Evolutionary conservation across 2,329 filamentous ascomycete genomes (phyloP), one percentile per base, ranked within the genome.

Genomic region (Pyrenochaeta sp.): DNA sequence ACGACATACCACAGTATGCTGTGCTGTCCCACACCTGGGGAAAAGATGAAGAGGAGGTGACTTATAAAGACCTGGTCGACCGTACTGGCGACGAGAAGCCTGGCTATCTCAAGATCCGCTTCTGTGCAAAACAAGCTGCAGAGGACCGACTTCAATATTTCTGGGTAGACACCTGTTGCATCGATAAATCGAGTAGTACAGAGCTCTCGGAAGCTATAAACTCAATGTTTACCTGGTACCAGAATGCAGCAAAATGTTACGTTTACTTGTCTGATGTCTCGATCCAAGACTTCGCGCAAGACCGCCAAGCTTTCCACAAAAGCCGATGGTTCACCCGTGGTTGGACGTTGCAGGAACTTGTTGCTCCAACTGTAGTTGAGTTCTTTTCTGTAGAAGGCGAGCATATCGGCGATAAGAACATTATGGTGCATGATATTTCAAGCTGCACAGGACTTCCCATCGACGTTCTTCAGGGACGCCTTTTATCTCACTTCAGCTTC

Each of bases 91-190:
- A 35, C 9, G 3, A 51, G 5, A 55, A 60, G 37, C 6, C 27
- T 2, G 56, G 54, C 2, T 56, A 54, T 18, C 5, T 33, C 0
- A 58, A 63, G 32, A 49, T 67, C 18, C 36, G 10, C 4, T 60
- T 56, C 4, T 71, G 61, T 10, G 53, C 50, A 2, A 21, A 10
- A 2, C 57, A 63, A 45, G 52, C 49, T 36, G 53, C 49, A 10
- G 44, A 32, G 9, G 53, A 64, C 36, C 42, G 51, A 1, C 15
- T 63, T 12, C 27, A 32, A 12, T 58, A 58, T 5, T 51, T 60
- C 7, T 65, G 55, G 60, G 49, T 63, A 1, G 60, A 61, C 20
- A 63, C 62, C 1, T 65, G 55, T 32, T 64, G 61, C 35, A 66
- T 66, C n/a, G 45, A 66, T 29, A 63, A 66, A 30, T 45, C 36